These are phyloP conservation scores for Hymenoscyphus albidus DNA, from an alignment of 2,329 filamentous ascomycete species.

Conservation along the genomic window DNA sequence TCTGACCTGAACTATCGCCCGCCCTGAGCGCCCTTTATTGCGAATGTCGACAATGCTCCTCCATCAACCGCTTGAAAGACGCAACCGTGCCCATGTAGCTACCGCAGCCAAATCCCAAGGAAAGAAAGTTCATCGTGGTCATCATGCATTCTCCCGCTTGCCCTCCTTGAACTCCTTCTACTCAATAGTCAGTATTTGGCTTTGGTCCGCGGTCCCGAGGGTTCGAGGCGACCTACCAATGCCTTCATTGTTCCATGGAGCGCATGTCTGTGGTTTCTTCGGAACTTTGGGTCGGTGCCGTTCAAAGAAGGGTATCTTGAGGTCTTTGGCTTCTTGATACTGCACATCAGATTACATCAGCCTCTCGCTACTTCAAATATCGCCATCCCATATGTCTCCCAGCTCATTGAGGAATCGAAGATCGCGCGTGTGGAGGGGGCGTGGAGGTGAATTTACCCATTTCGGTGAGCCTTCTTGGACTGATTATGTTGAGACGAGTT, in stretches of 20 bases:
- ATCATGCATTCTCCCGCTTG: constrained; percentile 83
- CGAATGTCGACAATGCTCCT: constrained; percentile 21
- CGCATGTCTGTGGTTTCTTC: constrained; percentile 99
- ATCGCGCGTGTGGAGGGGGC: constrained; percentile 11
- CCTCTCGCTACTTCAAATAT: not conserved
- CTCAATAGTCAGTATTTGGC: constrained; percentile 26
- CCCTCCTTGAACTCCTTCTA: constrained; percentile 98
- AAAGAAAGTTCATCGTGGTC: constrained; percentile 23
- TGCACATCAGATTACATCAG: constrained; percentile 39
- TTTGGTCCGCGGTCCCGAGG: not conserved
- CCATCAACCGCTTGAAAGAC: constrained; percentile 23
- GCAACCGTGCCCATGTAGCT: constrained; percentile 29
- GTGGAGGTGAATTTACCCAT: constrained; percentile 68
- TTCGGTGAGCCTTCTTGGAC: constrained; percentile 97
- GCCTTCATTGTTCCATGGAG: constrained; percentile 98
- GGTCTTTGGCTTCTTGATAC: constrained; percentile 99
- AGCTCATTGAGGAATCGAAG: not conserved
- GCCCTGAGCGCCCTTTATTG: constrained; percentile 21
- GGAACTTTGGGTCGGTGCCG: constrained; percentile 99
- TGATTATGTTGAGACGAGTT: constrained; percentile 99
- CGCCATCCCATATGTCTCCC: not conserved
- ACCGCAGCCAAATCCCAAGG: constrained; percentile 30
- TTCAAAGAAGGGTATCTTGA: constrained; percentile 98
- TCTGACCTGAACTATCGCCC: constrained; percentile 29
- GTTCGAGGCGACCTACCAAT: constrained; percentile 62